Evolutionary conservation across 176 grass and related monocot species (phyloP).

Genomic region (Avena eriantha): DNA sequence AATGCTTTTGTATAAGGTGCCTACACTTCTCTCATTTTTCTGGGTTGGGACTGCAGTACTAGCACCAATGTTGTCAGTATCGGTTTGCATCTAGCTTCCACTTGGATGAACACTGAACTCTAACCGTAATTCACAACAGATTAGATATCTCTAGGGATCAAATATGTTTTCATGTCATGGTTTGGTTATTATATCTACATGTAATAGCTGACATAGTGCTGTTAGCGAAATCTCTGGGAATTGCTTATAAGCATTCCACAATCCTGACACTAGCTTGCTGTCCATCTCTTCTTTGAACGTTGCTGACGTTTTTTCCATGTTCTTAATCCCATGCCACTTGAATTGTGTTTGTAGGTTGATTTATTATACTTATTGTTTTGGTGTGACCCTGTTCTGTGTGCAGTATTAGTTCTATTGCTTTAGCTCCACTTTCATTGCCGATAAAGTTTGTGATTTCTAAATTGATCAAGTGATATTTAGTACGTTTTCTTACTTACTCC

Average conservation of each 20-base stretch:
- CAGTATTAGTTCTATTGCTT: constrained; percentile 3
- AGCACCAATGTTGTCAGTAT: neutral
- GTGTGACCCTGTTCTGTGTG: neutral
- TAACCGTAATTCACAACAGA: neutral
- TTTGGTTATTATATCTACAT: constrained; percentile 23
- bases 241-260: neutral
- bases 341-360: constrained; percentile 10
- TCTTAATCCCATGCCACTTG: constrained; percentile 3
- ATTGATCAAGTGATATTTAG: constrained; percentile 7
- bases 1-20: constrained; percentile 99
- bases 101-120: constrained; percentile 10
- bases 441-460: constrained; percentile 31
- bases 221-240: constrained; percentile 18
- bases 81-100: neutral
- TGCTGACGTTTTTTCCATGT: neutral
- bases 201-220: constrained; percentile 27
- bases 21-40: constrained; percentile 41
- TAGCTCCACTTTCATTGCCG: neutral
- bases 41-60: neutral
- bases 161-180: neutral
- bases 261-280: neutral
- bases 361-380: constrained; percentile 28
- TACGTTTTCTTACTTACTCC: neutral
- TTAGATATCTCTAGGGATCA: constrained; percentile 10
- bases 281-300: constrained; percentile 27